A percentile compares a stretch with the other conserved stretches of the same genome.
phyloP scores from a whole-genome alignment of 257 asterid genomes.

The Ocimum tenuiflorum region DNA sequence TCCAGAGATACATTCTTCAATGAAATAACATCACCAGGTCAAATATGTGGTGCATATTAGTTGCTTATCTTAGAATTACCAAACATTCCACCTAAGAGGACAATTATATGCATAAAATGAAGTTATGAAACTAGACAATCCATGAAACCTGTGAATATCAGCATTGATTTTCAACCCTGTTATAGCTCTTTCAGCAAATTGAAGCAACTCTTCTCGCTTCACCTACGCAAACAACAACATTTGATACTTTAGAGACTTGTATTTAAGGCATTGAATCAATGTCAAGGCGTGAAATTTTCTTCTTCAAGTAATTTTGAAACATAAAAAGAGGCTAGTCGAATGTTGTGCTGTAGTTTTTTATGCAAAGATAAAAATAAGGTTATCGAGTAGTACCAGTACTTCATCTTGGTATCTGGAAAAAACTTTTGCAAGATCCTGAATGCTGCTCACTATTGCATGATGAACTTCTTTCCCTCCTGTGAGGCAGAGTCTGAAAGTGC shows the following conservation, averaged over 20 bases:
- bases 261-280: too few relatives aligned
- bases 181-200: slow-evolving; percentile 91
- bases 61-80: background rate
- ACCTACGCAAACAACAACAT: slow-evolving; percentile 45
- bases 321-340: too few relatives aligned
- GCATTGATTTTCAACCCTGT: slow-evolving; percentile 91
- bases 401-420: slow-evolving; percentile 83
- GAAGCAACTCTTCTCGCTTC: slow-evolving; percentile 92
- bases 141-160: slow-evolving; percentile 58
- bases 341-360: background rate
- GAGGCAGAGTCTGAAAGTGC: slow-evolving; percentile 74
- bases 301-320: too few relatives aligned
- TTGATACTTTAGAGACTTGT: slow-evolving; percentile 22
- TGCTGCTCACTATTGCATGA: slow-evolving; percentile 88
- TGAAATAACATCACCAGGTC: background rate
- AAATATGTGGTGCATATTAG: slow-evolving; percentile 7
- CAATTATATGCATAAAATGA: background rate
- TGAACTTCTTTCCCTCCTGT: slow-evolving; percentile 91
- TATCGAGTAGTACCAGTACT: slow-evolving; percentile 64
- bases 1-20: background rate
- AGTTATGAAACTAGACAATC: slow-evolving; percentile 13
- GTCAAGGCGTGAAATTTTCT: too few relatives aligned
- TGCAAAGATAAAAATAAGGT: slow-evolving; percentile 2
- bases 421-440: slow-evolving; percentile 89
- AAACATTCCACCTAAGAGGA: background rate